Conservation (phyloP, 768 basidiomycete species). For the Tephrocybe sp. region DNA sequence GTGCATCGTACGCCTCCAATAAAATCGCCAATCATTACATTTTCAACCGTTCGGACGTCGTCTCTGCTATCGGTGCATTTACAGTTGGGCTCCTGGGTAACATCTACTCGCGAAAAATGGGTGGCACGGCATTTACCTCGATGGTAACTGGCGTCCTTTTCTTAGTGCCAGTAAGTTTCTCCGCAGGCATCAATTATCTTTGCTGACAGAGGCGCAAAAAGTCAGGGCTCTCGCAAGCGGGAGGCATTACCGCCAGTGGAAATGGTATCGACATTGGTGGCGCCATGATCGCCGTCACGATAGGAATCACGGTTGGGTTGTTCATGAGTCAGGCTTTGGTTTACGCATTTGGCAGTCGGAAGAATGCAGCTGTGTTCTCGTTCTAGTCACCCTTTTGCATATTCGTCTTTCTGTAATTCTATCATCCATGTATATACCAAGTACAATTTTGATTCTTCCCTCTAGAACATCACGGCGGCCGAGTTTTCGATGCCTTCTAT, state of each 20-base stretch:
- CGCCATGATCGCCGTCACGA: conserved; percentile 88
- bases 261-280: conserved; percentile 83
- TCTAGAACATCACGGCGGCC: conserved; percentile 87
- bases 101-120: conserved; percentile 77
- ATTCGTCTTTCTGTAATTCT: conserved; percentile 2
- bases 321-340: conserved; percentile 89
- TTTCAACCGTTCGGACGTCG: conserved; percentile 81
- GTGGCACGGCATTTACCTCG: conserved; percentile 85
- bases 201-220: conserved; percentile 25
- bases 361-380: conserved; percentile 84
- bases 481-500: conserved; percentile 88
- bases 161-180: conserved; percentile 72
- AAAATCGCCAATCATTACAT: conserved; percentile 84
- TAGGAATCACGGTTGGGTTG: conserved; percentile 86
- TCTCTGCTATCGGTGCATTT: conserved; percentile 84
- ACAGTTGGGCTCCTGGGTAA: conserved; percentile 80
- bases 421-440: conserved; percentile 8
- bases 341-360: conserved; percentile 82
- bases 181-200: not conserved
- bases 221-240: conserved; percentile 86
- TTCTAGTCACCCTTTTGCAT: conserved; percentile 45
- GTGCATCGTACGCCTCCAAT: conserved; percentile 76
- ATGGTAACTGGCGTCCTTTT: conserved; percentile 92
- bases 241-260: conserved; percentile 80
- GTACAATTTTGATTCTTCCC: conserved; percentile 5